phyloP scores from a whole-genome alignment of 2,329 filamentous ascomycete species.

The Ceratocystis papillata region DNA sequence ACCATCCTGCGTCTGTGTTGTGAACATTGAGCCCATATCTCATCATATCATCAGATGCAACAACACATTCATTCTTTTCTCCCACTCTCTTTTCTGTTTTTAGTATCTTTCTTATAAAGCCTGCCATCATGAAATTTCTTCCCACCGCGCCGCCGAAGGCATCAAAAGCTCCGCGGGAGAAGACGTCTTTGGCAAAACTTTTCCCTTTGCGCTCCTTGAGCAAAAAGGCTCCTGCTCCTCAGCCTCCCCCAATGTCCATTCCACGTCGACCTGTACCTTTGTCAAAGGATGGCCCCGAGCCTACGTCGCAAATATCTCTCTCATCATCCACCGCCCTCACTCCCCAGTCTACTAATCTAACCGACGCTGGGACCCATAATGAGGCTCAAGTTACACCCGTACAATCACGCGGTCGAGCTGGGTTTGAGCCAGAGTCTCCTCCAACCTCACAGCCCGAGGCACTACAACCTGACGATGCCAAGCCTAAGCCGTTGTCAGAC shows the following conservation, averaged over 20 bases:
- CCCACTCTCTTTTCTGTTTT: conserved; percentile 33
- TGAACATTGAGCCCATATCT: background rate
- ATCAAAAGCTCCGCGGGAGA: conserved; percentile 25
- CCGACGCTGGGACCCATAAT: background rate
- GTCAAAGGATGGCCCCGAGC: conserved; percentile 16
- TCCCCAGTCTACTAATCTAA: conserved; percentile 3
- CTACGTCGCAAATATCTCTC: background rate
- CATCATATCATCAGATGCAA: background rate
- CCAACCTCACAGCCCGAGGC: background rate
- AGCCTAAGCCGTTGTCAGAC: conserved; percentile 30
- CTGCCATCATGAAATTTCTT: conserved; percentile 24
- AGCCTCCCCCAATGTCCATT: conserved; percentile 31
- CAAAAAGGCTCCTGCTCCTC: conserved; percentile 23
- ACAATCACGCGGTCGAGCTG: background rate
- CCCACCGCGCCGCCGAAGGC: conserved; percentile 21
- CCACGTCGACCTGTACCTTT: conserved; percentile 32
- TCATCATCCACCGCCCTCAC: conserved; percentile 23
- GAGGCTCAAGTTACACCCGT: background rate
- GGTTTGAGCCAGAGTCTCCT: background rate
- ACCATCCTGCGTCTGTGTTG: background rate
- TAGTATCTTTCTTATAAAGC: conserved; percentile 23
- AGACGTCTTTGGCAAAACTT: conserved; percentile 24
- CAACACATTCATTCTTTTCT: conserved; percentile 34
- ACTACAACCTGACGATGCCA: conserved; percentile 18
- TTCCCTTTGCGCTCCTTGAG: conserved; percentile 27